Base-by-base conservation (phyloP, 2,329 filamentous ascomycete genomes). In the Aquanectria penicillioides region DNA sequence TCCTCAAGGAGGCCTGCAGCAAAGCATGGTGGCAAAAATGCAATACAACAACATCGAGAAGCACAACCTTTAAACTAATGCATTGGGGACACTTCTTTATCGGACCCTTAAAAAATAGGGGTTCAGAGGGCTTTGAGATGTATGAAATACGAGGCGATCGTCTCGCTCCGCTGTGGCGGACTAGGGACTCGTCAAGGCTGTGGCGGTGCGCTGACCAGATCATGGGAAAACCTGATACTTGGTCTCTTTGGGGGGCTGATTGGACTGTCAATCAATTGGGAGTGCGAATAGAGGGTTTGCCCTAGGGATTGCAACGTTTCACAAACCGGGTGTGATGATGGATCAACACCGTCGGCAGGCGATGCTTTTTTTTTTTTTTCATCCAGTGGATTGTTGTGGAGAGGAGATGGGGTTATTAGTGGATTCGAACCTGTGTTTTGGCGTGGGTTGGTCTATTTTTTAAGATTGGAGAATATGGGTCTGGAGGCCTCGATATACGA, bases 101-200 rank as follows among this genome's bases (percentile, higher is more conserved):
- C 28, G 38, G 44, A 58, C 33, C 38, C 59, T 57, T 52, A 57
- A 51, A n/a, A n/a, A 57, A 57, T 59, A 61, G 47, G 50, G 40
- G 37, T 40, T 37, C 18, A 25, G 13, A 12, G 47, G 17, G 41
- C 15, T 22, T 18, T 26, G 25, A 41, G 23, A 26, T 43, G 23
- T 29, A 36, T 23, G 20, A 36, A 28, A 54, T 57, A 57, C 28
- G 50, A 65, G 43, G 25, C 29, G 56, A 62, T 63, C 26, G 44
- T 11, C 52, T 22, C 15, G 48, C 26, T 25, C 6, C 40, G 43
- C 13, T 59, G 62, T 59, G 56, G 62, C 56, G 40, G 25, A 29
- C 12, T 54, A 38, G 54, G 57, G 52, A 34, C 11, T 23, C 7
- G 26, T 23, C 15, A 51, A 38, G 57, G 28, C 43, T 64, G 64